Base-by-base conservation (phyloP, 352 stramenopile genomes). In the Phytophthora palmivora region DNA sequence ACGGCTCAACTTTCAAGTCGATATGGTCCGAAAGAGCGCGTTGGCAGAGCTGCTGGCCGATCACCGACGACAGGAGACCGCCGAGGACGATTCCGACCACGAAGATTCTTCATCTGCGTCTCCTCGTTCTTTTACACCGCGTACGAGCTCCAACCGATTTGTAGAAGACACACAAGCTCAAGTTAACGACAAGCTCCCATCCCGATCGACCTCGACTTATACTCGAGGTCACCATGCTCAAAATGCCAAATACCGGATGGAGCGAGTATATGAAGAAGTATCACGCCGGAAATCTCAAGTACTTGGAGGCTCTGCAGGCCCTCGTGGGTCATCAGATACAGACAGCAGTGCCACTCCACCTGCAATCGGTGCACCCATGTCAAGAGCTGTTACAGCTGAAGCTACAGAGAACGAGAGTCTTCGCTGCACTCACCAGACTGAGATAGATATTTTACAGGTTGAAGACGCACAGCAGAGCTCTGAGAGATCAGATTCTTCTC, bases 251-350 rank as follows among this genome's bases (percentile, higher is more conserved):
- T 58, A 74, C 42, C 72, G 78, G 18, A 87, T 87, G 78, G 69
- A 84, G 46, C 72, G 70, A 26, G 78, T 87, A 21, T 87, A 80
- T 37, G 50, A 79, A 16, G 70, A 87, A 38, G 70, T 87, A 0
- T 82, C 69, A 21, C 58, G 73, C 2, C 61, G 74, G 21, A 80
- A 75, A 50, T 60, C 62, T n/a, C 70, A 71, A 53, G 19, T 39
- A 3, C 30, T 57, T 44, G 52, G 16, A 53, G 45, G 59, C 19
- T 7, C 49, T 7, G 58, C 55, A 45, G 47, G 16, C 11, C 63
- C 57, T 4, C 47, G 55, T 45, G 48, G 47, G 18, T 72, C 67
- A n/a, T 72, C 58, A 15, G 63, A 73, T 28, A 76, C 63, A 10
- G 54, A 65, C 36, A 73, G 63, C 30, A 76, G 68, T 22, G 58